A percentile compares a stretch with the other conserved stretches of the same genome.
phyloP scores from a whole-genome alignment of 352 stramenopile genomes.

The Lagenidium giganteum region DNA sequence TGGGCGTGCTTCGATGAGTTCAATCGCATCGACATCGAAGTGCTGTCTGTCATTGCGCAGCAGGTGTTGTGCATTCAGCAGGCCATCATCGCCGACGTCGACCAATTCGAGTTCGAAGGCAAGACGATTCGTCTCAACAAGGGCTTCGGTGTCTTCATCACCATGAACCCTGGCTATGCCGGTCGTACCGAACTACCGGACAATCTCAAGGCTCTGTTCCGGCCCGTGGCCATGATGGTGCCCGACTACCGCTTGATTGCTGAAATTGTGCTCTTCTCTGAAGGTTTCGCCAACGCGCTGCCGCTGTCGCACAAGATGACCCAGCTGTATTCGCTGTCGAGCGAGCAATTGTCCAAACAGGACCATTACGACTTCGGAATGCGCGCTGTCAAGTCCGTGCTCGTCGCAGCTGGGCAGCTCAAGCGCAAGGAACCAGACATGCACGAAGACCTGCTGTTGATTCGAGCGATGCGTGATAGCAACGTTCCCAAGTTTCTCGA shows the following conservation, averaged over 20 bases:
- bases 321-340: constrained; percentile 90
- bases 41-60: constrained; percentile 94
- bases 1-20: constrained; percentile 97
- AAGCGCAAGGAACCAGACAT: constrained; percentile 93
- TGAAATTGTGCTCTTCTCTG: constrained; percentile 93
- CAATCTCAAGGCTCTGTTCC: constrained; percentile 93
- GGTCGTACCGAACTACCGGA: constrained; percentile 90
- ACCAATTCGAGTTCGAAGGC: constrained; percentile 93
- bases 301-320: constrained; percentile 93
- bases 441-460: constrained; percentile 92
- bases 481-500: constrained; percentile 96
- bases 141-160: constrained; percentile 94
- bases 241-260: constrained; percentile 92
- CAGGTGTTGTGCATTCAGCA: constrained; percentile 95
- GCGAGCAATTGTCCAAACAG: constrained; percentile 93
- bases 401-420: constrained; percentile 91
- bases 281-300: constrained; percentile 91
- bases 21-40: constrained; percentile 96
- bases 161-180: constrained; percentile 94
- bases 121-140: constrained; percentile 89
- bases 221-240: constrained; percentile 94
- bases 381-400: constrained; percentile 91
- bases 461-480: constrained; percentile 94
- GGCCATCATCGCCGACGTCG: constrained; percentile 85
- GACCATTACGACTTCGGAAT: constrained; percentile 95